Conservation (phyloP, 2,329 filamentous ascomycete genomes). For the Diplodia intermedia region DNA sequence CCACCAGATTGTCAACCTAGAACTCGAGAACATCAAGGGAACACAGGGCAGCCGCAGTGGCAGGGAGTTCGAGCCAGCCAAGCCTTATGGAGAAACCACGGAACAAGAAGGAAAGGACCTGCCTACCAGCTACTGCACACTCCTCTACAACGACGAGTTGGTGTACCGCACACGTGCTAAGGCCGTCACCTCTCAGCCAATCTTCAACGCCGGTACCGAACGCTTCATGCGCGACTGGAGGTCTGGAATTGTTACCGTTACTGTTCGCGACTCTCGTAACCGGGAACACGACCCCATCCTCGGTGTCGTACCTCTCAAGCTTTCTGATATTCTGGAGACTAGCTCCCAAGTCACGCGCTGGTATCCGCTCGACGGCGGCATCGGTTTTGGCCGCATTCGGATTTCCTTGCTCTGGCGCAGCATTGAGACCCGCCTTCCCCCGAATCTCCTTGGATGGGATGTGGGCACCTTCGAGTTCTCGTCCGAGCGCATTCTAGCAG, state of each 20-base stretch:
- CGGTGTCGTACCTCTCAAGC: conserved; percentile 85
- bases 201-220: conserved; percentile 96
- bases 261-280: conserved; percentile 86
- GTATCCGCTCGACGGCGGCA: conserved; percentile 95
- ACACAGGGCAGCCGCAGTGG: conserved; percentile 81
- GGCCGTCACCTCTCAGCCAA: conserved; percentile 90
- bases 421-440: conserved; percentile 84
- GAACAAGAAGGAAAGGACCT: conserved; percentile 82
- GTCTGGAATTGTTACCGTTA: conserved; percentile 82
- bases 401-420: conserved; percentile 91
- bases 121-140: conserved; percentile 93
- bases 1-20: conserved; percentile 94
- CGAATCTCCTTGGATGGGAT: conserved; percentile 87
- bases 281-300: conserved; percentile 94
- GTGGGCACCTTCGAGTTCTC: conserved; percentile 92
- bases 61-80: conserved; percentile 87
- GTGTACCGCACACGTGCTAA: conserved; percentile 95
- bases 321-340: conserved; percentile 86
- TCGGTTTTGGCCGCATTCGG: conserved; percentile 85
- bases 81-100: conserved; percentile 81
- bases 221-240: conserved; percentile 93
- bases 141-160: conserved; percentile 85
- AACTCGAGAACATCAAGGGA: conserved; percentile 89
- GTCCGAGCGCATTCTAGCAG: conserved; percentile 71
- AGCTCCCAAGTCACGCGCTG: conserved; percentile 86